Conservation (phyloP, 345 rosid species). For the Cardiospermum halicacabum region DNA sequence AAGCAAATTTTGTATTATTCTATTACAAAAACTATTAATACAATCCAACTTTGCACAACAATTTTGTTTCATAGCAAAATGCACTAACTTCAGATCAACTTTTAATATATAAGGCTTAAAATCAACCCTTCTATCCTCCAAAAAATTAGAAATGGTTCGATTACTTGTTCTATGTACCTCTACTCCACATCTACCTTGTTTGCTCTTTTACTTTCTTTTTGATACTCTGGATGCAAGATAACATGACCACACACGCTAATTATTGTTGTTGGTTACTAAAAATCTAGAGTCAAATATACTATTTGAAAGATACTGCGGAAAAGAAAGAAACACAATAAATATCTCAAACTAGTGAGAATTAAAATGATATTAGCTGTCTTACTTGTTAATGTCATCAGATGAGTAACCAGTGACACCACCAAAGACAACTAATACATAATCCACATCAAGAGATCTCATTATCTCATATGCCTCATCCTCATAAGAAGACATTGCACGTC, state of each 20-base stretch:
- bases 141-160: background rate
- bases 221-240: background rate
- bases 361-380: constrained; percentile 23
- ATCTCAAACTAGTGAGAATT: background rate
- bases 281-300: background rate
- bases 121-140: background rate
- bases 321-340: background rate
- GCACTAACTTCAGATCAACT: background rate
- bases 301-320: background rate
- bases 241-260: background rate
- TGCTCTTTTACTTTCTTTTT: background rate
- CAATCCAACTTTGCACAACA: background rate
- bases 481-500: constrained; percentile 98
- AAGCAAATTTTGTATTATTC: background rate
- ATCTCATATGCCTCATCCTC: constrained; percentile 96
- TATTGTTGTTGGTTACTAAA: background rate
- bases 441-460: constrained; percentile 94
- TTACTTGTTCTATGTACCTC: background rate
- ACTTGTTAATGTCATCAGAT: constrained; percentile 99
- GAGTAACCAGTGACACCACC: constrained; percentile 99
- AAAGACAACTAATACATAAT: constrained; percentile 92
- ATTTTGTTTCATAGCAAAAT: background rate
- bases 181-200: background rate
- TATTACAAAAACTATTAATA: background rate
- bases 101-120: background rate